Base-by-base conservation (phyloP, 495 filamentous ascomycete species). In the Penicillium malachiteum region DNA sequence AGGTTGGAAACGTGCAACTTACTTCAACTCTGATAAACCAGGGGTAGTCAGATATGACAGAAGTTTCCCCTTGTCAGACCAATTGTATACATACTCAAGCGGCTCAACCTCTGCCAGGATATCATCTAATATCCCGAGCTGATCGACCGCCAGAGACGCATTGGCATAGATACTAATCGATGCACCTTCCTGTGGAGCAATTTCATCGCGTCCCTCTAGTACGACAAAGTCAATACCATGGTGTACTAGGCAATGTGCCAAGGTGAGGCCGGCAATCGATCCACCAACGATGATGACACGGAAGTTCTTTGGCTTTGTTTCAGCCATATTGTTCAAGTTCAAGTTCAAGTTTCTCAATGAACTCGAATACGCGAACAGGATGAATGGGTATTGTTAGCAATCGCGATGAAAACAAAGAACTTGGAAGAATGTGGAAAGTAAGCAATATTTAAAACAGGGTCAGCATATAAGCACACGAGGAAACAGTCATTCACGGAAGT, bases 261-360 rank as follows among this genome's bases (percentile, higher is more conserved):
- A 54, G 1, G 72, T 72, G 3, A 84, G 60, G 7, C 77, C 78
- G 3, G 74, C 65, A 26, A 81, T 65, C 13, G 73, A 73, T 31
- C 74, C 79, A 35, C 80, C 81, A 10, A 78, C 73, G 40, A 84
- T 73, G 42, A 84, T 70, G 37, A 77, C 78, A 37, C 40, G 53
- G 42, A 59, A 59, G 7, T 33, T 18, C 44, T 47, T 32, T 30
- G 18, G 5, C 3, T 7, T 30, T 6, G 21, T 47, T 21, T 5
- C 1, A 1, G 34, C 12, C 12, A 37, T 37, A 26, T 26, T 26
- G 21, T 26, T 26, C 21, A 26, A 26, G 21, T 2, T 26, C 21
- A 2, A 2, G 21, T 26, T 26, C 21, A 26, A 26, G 21, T 2
- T 26, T 4, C 21, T 26, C 21, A 26, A 26, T 26, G 21, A 4